Evolutionary conservation across 2,329 filamentous ascomycete species (phyloP), one percentile per base, ranked within the genome.

Genomic region (Verticillium longisporum): DNA sequence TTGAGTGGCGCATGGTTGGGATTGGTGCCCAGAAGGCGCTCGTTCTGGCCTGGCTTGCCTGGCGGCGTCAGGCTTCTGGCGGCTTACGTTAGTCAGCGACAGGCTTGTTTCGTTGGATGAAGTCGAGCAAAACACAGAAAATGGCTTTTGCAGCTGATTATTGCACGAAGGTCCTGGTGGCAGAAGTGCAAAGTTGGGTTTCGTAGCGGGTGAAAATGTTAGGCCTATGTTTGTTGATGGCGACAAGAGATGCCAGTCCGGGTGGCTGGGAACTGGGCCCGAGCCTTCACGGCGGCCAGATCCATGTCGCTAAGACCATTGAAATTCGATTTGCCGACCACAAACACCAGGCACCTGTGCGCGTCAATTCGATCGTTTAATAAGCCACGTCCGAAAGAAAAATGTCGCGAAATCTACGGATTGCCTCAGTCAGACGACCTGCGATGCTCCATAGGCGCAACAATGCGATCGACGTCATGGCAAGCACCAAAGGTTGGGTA

Each of bases 1-100:
- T 69, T 2, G 73, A 56, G 55, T 73, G 66, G 62, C 71, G 74
- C 80, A 83, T 83, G 54, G 26, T 31, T 55, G 54, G 14, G 53
- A 26, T 2, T 55, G 32, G n/a, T 32, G 31, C 26, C 26, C 26
- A 13, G 10, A 31, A n/a, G 54, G 32, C 13, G 54, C 26, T 55
- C 33, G 54, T 14, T 18, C 13, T 53, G 15, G 10, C n/a, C 15
- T n/a, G n/a, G n/a, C n/a, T n/a, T n/a, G n/a, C n/a, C n/a, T 14
- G 41, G 41, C 2, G 34, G 7, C 13, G 34, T 36, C 34, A 13
- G 34, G 34, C 34, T 13, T 36, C 9, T 10, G 34, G 4, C 34
- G 34, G 34, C 34, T 36, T 36, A 13, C 34, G 34, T 13, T 26
- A 26, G 26, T 26, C 26, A 26, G 26, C 26, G 26, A 26, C 26